A percentile compares a stretch with the other conserved stretches of the same genome.
Conservation (phyloP, 306 rosid species). For the Medicago lupulina region DNA sequence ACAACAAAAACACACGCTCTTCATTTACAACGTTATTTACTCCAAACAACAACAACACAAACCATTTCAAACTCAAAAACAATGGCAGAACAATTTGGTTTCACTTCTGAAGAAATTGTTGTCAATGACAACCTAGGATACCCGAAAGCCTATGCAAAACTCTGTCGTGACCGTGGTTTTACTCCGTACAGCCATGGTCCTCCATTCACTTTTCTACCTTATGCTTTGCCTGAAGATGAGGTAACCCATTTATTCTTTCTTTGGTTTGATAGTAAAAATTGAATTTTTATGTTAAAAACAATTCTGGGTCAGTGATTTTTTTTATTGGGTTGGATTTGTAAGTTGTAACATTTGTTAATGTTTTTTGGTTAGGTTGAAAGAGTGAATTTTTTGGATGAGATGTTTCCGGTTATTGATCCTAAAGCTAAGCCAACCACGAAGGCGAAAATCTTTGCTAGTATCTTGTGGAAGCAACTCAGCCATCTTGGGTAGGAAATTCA, state of each 20-base stretch:
- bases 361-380: conserved; percentile 53
- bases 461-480: conserved; percentile 91
- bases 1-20: conserved; percentile 41
- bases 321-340: conserved; percentile 4
- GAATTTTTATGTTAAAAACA: background rate
- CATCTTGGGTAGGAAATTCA: conserved; percentile 79
- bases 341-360: conserved; percentile 3
- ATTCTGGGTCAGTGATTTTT: conserved; percentile 30
- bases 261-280: conserved; percentile 17
- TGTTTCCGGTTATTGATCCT: conserved; percentile 75
- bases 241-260: conserved; percentile 45
- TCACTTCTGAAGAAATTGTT: conserved; percentile 66
- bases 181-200: conserved; percentile 74
- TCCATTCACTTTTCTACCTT: conserved; percentile 81
- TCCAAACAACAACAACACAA: background rate
- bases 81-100: conserved; percentile 68
- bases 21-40: background rate
- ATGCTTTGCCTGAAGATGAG: conserved; percentile 71
- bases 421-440: conserved; percentile 79
- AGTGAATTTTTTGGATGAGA: conserved; percentile 60
- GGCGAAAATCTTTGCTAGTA: conserved; percentile 74
- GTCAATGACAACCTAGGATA: conserved; percentile 74
- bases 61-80: conserved; percentile 23
- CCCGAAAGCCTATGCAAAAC: conserved; percentile 75
- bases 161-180: conserved; percentile 65